Conservation (phyloP, 257 asterid species). For the Solanum bulbocastanum region DNA sequence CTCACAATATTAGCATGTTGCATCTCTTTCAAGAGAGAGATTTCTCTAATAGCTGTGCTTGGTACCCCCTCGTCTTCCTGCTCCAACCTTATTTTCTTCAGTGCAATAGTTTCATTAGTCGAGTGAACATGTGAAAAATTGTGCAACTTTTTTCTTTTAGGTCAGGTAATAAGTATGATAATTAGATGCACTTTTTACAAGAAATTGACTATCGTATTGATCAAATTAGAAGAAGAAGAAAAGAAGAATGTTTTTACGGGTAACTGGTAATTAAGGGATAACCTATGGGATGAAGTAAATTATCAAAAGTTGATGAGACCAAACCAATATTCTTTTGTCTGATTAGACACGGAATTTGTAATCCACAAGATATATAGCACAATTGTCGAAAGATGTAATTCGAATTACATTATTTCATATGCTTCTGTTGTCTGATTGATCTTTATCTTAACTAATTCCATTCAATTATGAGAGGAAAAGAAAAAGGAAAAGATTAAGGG, state of each 20-base stretch:
- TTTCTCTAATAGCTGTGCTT: constrained; percentile 93
- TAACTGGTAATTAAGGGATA: background rate
- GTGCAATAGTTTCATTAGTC: constrained; percentile 83
- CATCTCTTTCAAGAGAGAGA: constrained; percentile 93
- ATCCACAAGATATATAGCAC: background rate
- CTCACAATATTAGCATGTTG: constrained; percentile 88
- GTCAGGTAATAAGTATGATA: background rate
- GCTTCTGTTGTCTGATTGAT: background rate
- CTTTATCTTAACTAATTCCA: background rate
- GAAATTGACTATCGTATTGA: background rate
- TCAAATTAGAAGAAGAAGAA: background rate
- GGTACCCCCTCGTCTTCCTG: constrained; percentile 99
- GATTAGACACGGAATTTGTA: background rate
- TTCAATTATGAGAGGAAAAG: background rate
- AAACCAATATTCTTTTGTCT: background rate
- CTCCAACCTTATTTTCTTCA: constrained; percentile 93
- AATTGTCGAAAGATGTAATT: background rate
- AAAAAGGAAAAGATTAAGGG: background rate
- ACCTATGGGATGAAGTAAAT: background rate
- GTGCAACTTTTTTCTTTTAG: background rate
- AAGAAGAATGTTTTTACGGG: background rate
- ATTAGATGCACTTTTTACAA: background rate
- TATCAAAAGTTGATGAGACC: background rate
- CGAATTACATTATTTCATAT: background rate
- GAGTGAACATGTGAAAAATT: too few species aligned